Percentiles rank a stretch among this genome's conserved stretches.
These are phyloP conservation scores for Wickerhamomyces bovis DNA, from an alignment of 805 yeast genomes.

Conservation along the genomic window DNA sequence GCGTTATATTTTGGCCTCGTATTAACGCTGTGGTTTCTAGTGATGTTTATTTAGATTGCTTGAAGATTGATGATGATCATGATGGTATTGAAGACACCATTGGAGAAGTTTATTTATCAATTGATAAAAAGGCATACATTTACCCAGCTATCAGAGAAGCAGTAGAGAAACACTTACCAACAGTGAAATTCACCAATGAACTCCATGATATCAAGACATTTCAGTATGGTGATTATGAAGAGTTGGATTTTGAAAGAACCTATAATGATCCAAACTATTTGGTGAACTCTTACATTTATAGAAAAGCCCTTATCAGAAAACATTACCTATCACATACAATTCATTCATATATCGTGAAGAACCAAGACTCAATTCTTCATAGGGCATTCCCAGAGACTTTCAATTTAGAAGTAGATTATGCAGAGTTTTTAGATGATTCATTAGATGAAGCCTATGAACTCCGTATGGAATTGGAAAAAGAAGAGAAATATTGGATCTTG, in stretches of 20 bases:
- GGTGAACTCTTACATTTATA: constrained; percentile 74
- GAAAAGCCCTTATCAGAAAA: constrained; percentile 88
- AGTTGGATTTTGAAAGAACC: constrained; percentile 66
- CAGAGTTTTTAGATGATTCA: constrained; percentile 91
- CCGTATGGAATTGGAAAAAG: constrained; percentile 63
- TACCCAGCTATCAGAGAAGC: constrained; percentile 32
- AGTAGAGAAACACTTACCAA: constrained; percentile 27
- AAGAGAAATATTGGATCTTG: constrained; percentile 71
- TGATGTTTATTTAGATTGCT: background rate
- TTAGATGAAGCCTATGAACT: constrained; percentile 90
- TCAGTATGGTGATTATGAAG: constrained; percentile 90
- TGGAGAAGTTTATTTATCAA: constrained; percentile 26
- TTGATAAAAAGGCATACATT: constrained; percentile 34
- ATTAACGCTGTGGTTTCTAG: background rate
- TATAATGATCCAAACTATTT: constrained; percentile 43
- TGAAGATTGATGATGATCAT: background rate
- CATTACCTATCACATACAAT: constrained; percentile 84
- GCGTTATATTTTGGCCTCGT: background rate
- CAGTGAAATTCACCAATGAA: constrained; percentile 19
- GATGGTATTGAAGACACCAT: too few relatives aligned
- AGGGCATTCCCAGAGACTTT: constrained; percentile 67
- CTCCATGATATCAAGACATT: constrained; percentile 35
- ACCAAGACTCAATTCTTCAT: constrained; percentile 59
- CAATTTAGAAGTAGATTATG: constrained; percentile 85
- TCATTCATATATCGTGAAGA: constrained; percentile 64